Evolutionary conservation across 2,329 filamentous ascomycete genomes (phyloP).

Genomic region (Penicillium verrucosum): DNA sequence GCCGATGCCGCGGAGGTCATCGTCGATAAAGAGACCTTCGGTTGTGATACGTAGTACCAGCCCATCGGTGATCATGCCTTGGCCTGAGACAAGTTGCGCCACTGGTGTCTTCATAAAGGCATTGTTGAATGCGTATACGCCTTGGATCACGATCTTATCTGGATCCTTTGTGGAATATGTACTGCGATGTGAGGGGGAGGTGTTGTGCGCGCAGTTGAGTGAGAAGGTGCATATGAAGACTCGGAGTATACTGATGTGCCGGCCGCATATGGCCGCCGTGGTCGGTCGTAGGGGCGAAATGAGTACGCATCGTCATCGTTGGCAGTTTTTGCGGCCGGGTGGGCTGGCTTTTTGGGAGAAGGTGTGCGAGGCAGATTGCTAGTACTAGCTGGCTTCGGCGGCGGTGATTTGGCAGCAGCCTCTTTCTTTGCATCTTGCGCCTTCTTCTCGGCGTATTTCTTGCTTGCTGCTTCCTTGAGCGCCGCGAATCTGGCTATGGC

Average conservation of each 20-base stretch:
- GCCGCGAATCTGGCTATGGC: conserved; percentile 39
- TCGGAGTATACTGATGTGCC: conserved; percentile 73
- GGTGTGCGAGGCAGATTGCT: conserved; percentile 36
- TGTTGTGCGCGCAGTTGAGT: conserved; percentile 78
- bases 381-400: conserved; percentile 33
- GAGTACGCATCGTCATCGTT: conserved; percentile 65
- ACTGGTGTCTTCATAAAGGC: conserved; percentile 82
- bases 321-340: conserved; percentile 37
- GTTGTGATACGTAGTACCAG: conserved; percentile 88
- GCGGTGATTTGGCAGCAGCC: conserved; percentile 30
- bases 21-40: conserved; percentile 94
- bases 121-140: conserved; percentile 89
- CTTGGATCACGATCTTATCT: conserved; percentile 92
- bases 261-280: conserved; percentile 61
- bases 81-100: conserved; percentile 83
- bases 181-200: conserved; percentile 72
- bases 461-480: conserved; percentile 40
- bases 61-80: conserved; percentile 83
- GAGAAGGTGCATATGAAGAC: conserved; percentile 79
- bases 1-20: conserved; percentile 85
- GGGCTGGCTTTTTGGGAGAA: conserved; percentile 40
- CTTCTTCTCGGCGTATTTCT: conserved; percentile 39
- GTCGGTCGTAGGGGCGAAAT: conserved; percentile 72
- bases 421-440: conserved; percentile 34
- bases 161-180: conserved; percentile 86